Evolutionary conservation across 805 yeast species (phyloP).

Genomic region (Candida multigemmis): DNA sequence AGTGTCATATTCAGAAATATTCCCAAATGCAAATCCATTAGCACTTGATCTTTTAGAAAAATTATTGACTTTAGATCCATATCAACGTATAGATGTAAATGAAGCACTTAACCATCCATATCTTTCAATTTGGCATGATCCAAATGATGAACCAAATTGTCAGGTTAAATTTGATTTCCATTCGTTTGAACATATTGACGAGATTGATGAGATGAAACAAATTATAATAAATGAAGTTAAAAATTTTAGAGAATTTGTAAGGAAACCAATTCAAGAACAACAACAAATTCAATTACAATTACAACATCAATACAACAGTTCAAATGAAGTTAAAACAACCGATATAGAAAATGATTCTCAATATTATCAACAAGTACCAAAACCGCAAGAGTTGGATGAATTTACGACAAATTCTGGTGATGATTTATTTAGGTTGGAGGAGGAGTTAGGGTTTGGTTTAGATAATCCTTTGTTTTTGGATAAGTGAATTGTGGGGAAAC

Average conservation of each 20-base stretch:
- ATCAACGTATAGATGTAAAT: slow-evolving; percentile 79
- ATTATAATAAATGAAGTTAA: slow-evolving; percentile 77
- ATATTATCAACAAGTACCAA: slow-evolving; percentile 29
- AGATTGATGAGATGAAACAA: slow-evolving; percentile 61
- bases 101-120: slow-evolving; percentile 90
- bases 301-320: slow-evolving; percentile 13
- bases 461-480: slow-evolving; percentile 26
- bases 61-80: slow-evolving; percentile 88
- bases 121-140: slow-evolving; percentile 88
- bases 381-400: slow-evolving; percentile 35
- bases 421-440: slow-evolving; percentile 30
- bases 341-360: slow-evolving; percentile 11
- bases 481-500: too few species aligned
- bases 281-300: slow-evolving; percentile 30
- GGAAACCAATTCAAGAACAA: slow-evolving; percentile 59
- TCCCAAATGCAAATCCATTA: slow-evolving; percentile 79
- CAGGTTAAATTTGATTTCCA: slow-evolving; percentile 72
- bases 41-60: slow-evolving; percentile 75
- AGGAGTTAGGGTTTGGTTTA: slow-evolving; percentile 36
- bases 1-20: slow-evolving; percentile 60
- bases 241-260: slow-evolving; percentile 69
- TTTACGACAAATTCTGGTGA: slow-evolving; percentile 16
- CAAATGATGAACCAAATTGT: slow-evolving; percentile 84
- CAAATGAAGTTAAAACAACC: slow-evolving; percentile 10
- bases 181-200: slow-evolving; percentile 77